Evolutionary conservation across 805 yeast species (phyloP).

Genomic region (Schizosaccharomyces japonicus): DNA sequence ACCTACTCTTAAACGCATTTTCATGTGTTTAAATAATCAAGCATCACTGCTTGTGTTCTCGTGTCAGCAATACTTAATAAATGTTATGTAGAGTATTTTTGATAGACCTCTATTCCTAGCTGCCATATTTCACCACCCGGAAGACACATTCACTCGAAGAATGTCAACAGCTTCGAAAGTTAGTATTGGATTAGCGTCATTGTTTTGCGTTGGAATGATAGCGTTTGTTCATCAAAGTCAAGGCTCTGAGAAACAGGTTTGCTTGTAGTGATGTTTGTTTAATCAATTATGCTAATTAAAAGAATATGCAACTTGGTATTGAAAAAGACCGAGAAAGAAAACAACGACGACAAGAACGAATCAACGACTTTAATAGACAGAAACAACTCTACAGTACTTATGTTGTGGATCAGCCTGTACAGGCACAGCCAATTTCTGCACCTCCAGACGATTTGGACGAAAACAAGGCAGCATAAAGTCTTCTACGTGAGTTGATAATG

Average conservation of each 20-base stretch:
- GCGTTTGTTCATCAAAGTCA: background rate
- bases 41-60: too few species aligned
- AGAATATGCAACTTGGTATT: background rate
- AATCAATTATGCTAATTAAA: background rate
- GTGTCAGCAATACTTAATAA: too few species aligned
- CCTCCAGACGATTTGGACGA: too few species aligned
- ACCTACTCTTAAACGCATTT: too few species aligned
- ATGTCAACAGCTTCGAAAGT: background rate
- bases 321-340: background rate
- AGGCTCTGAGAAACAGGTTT: background rate
- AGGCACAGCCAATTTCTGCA: too few species aligned
- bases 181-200: constrained; percentile 2
- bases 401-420: background rate
- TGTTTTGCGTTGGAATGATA: background rate
- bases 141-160: background rate
- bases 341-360: background rate
- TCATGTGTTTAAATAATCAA: too few species aligned
- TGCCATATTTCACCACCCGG: too few species aligned
- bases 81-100: too few species aligned
- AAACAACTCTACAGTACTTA: background rate
- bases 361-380: background rate
- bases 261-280: too few species aligned
- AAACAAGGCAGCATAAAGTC: too few species aligned
- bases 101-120: too few species aligned
- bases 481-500: too few species aligned